Conservation (phyloP, 495 filamentous ascomycete genomes). For the Tirmania nivea region DNA sequence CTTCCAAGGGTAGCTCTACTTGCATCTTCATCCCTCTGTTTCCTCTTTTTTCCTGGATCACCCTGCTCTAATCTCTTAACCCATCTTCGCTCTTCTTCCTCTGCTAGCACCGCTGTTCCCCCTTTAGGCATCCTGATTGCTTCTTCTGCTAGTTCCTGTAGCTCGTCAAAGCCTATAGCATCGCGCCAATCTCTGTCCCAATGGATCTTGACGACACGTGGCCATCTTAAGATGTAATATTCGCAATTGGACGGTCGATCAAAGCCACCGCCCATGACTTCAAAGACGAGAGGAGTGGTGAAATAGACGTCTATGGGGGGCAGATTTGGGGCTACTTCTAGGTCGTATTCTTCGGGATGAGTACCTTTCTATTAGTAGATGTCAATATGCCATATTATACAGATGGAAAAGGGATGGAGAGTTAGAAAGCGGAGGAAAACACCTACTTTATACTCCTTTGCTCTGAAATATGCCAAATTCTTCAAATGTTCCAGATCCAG, state of each 20-base stretch:
- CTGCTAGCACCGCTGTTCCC: conserved; percentile 15
- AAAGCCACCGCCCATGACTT: conserved; percentile 41
- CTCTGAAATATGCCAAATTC: conserved; percentile 14
- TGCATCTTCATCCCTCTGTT: not conserved
- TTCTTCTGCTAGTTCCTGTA: conserved; percentile 32
- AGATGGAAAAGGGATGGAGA: not conserved
- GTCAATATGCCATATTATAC: too few relatives aligned
- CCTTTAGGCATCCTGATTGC: conserved; percentile 21
- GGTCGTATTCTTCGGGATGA: conserved; percentile 8
- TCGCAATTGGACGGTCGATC: conserved; percentile 35
- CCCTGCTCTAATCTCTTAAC: conserved; percentile 3
- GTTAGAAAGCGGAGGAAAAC: not conserved
- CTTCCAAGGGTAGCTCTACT: not conserved
- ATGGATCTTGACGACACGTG: conserved; percentile 40
- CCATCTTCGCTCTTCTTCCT: conserved; percentile 7
- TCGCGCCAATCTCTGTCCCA: conserved; percentile 36
- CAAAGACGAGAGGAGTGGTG: conserved; percentile 39
- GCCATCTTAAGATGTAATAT: conserved; percentile 41
- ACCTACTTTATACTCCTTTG: conserved; percentile 1
- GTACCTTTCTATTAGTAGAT: conserved; percentile 4
- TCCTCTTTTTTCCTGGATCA: not conserved
- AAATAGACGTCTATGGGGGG: conserved; percentile 29
- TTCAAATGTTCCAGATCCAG: conserved; percentile 32
- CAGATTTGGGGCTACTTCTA: conserved; percentile 21
- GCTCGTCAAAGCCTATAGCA: conserved; percentile 30